These are phyloP conservation scores for Parascedosporium putredinis DNA, from an alignment of 2,329 filamentous ascomycete species.

Conservation along the genomic window DNA sequence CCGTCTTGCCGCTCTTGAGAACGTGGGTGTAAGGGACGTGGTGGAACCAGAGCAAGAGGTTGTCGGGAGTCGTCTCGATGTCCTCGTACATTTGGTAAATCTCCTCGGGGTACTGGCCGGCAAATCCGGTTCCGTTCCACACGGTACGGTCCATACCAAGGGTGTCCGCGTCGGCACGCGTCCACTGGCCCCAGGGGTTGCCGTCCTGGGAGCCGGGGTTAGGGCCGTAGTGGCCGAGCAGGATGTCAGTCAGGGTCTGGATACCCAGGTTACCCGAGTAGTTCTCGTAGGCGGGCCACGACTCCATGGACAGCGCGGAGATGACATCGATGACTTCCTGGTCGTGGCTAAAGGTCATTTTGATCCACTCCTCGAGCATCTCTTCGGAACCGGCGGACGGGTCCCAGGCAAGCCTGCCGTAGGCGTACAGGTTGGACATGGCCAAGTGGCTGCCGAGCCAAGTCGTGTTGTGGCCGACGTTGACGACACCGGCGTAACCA, in stretches of 20 bases:
- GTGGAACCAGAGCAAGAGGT: constrained; percentile 64
- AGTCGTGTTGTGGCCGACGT: constrained; percentile 54
- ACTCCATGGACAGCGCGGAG: constrained; percentile 53
- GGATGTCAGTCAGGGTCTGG: constrained; percentile 58
- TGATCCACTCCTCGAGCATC: constrained; percentile 56
- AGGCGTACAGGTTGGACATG: constrained; percentile 64
- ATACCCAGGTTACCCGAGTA: constrained; percentile 62
- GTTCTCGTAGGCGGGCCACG: constrained; percentile 62
- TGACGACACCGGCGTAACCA: constrained; percentile 57
- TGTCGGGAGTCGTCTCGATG: constrained; percentile 34
- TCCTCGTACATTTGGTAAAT: constrained; percentile 48
- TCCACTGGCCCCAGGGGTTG: constrained; percentile 65
- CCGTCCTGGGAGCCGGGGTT: constrained; percentile 56
- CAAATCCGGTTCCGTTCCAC: constrained; percentile 53
- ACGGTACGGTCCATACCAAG: constrained; percentile 67
- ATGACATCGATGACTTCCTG: constrained; percentile 45
- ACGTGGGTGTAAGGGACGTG: constrained; percentile 57
- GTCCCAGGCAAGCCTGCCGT: constrained; percentile 57
- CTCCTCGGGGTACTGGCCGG: constrained; percentile 55
- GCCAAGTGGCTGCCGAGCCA: constrained; percentile 62
- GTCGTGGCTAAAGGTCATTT: constrained; percentile 52
- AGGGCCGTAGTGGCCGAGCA: constrained; percentile 57
- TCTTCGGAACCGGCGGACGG: constrained; percentile 30
- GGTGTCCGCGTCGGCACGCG: constrained; percentile 45
- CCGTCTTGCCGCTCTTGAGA: constrained; percentile 53